phyloP scores from a whole-genome alignment of 1,284 basidiomycete genomes.

The Puccinia horiana region DNA sequence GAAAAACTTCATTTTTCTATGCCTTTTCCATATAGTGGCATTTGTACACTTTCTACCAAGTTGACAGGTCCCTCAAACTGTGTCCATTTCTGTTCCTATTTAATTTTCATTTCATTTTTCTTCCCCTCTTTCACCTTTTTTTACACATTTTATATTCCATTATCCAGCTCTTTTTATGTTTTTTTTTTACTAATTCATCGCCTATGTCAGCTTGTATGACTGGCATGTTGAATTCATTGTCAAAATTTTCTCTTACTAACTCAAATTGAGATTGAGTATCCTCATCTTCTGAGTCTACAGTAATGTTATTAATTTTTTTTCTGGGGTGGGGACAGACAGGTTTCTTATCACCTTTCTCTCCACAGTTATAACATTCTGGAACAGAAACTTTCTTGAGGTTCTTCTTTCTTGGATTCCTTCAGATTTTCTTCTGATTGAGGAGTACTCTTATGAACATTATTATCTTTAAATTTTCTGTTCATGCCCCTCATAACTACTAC shows the following conservation, averaged over 20 bases:
- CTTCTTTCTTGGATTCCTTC: not conserved
- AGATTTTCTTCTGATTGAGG: not conserved
- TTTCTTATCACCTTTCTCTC: not conserved
- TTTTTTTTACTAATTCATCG: not conserved
- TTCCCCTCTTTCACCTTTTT: too few relatives aligned
- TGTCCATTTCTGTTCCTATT: too few relatives aligned
- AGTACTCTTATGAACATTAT: not conserved
- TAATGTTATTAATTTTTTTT: not conserved
- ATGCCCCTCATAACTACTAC: not conserved
- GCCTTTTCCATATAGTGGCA: too few relatives aligned
- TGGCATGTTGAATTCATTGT: not conserved
- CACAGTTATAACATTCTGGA: not conserved
- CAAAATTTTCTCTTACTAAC: not conserved
- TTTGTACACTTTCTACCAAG: too few relatives aligned
- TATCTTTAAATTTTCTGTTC: not conserved
- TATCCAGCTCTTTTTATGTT: too few relatives aligned
- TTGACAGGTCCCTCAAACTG: too few relatives aligned
- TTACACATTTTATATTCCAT: too few relatives aligned
- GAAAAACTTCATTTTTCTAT: too few relatives aligned
- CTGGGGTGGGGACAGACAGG: not conserved
- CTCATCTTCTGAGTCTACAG: not conserved
- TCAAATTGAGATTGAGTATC: not conserved
- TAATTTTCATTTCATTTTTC: too few relatives aligned
- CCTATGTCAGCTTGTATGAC: conserved; percentile 3
- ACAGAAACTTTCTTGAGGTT: not conserved